Evolutionary conservation across 169 alveolate species (phyloP).

Genomic region (Plasmodium vivax): DNA sequence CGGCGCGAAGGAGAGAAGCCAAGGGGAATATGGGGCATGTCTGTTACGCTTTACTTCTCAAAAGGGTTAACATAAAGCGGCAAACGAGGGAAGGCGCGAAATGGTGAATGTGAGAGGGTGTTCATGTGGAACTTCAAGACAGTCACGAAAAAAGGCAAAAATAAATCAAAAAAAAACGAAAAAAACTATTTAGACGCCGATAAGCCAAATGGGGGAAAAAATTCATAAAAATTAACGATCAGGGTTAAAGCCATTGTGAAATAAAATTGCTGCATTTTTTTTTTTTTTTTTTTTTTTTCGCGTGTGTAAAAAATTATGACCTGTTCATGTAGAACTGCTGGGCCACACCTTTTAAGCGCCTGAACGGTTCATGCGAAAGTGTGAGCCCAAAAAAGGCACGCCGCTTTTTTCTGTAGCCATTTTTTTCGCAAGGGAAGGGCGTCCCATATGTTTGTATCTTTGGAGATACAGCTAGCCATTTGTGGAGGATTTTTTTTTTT

Average conservation of each 20-base stretch:
- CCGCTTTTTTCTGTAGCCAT: background rate
- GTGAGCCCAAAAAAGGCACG: background rate
- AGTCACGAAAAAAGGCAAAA: constrained; percentile 9
- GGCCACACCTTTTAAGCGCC: background rate
- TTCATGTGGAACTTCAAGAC: constrained; percentile 2
- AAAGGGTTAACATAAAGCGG: background rate
- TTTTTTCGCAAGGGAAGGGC: background rate
- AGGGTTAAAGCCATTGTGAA: constrained; percentile 7
- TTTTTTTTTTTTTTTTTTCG: constrained; percentile 18
- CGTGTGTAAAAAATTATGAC: constrained; percentile 12
- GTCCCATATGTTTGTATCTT: background rate
- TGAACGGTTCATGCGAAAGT: background rate
- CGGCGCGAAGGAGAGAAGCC: background rate
- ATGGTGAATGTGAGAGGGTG: background rate
- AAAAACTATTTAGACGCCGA: background rate
- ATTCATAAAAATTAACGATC: background rate
- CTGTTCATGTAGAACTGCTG: constrained; percentile 37
- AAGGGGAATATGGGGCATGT: background rate
- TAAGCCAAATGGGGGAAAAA: background rate
- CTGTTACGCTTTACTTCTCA: background rate
- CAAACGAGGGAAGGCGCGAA: background rate
- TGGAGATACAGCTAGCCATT: background rate
- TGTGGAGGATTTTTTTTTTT: constrained; percentile 9
- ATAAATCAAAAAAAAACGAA: background rate
- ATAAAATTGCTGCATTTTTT: background rate